These are phyloP conservation scores for Cadophora gregata DNA, from an alignment of 2,329 filamentous ascomycete species.

Conservation along the genomic window DNA sequence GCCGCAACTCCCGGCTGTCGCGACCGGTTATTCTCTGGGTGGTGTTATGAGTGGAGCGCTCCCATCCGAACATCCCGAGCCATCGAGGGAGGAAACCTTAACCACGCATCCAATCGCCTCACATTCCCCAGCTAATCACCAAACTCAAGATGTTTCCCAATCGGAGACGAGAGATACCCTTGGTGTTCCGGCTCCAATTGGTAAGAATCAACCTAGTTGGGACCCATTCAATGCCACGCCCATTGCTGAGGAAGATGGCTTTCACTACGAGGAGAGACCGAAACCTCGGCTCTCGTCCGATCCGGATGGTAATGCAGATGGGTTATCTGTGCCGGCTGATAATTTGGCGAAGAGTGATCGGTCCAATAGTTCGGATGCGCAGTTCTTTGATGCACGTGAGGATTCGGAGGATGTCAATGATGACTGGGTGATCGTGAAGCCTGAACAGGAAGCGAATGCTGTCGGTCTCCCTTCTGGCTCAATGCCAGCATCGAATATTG, in stretches of 20 bases:
- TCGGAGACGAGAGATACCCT: conserved; percentile 32
- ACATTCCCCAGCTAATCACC: neutral
- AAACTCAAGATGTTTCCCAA: conserved; percentile 4
- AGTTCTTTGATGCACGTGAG: conserved; percentile 38
- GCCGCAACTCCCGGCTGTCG: conserved; percentile 20
- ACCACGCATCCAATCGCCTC: conserved; percentile 15
- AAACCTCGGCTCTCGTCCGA: conserved; percentile 20
- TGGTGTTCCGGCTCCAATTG: conserved; percentile 43
- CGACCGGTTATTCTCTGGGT: conserved; percentile 23
- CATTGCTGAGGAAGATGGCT: conserved; percentile 48
- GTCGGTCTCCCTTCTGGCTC: neutral
- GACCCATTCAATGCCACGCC: conserved; percentile 46
- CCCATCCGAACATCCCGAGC: conserved; percentile 14
- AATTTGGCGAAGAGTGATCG: conserved; percentile 29
- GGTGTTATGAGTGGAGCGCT: conserved; percentile 28
- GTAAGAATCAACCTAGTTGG: conserved; percentile 47
- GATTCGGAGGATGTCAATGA: conserved; percentile 22
- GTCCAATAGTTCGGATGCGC: conserved; percentile 35
- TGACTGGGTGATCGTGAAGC: conserved; percentile 39
- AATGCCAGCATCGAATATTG: neutral
- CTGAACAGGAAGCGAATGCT: conserved; percentile 19
- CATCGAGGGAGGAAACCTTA: conserved; percentile 13
- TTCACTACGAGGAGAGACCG: conserved; percentile 39
- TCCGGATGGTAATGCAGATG: neutral
- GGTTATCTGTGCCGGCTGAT: conserved; percentile 2